Evolutionary conservation across 345 rosid species (phyloP).

Genomic region (Rhizophora apiculata): DNA sequence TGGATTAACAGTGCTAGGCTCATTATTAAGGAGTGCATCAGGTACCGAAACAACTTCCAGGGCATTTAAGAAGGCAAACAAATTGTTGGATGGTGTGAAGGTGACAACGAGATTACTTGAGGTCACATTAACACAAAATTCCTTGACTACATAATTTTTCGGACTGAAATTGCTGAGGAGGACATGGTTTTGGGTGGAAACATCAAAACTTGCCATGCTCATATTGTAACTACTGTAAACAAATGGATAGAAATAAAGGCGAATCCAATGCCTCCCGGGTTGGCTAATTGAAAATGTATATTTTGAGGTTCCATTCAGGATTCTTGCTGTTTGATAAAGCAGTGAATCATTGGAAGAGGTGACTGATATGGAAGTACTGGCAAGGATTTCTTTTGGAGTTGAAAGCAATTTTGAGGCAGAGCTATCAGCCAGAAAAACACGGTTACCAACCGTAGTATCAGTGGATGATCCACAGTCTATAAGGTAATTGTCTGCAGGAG

Average conservation of each 20-base stretch:
- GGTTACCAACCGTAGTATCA: constrained; percentile 46
- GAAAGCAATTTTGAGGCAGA: constrained; percentile 51
- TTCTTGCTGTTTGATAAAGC: constrained; percentile 73
- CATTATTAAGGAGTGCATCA: constrained; percentile 46
- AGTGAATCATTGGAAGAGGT: constrained; percentile 38
- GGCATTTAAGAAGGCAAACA: constrained; percentile 72
- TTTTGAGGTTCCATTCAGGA: constrained; percentile 55
- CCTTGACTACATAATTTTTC: constrained; percentile 45
- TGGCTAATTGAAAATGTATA: constrained; percentile 53
- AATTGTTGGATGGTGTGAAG: constrained; percentile 49
- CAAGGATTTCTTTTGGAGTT: constrained; percentile 41
- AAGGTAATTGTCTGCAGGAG: constrained; percentile 65
- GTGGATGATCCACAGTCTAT: constrained; percentile 75
- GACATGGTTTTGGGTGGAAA: constrained; percentile 48
- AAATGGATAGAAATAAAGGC: constrained; percentile 77
- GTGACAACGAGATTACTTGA: constrained; percentile 50
- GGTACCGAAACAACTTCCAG: constrained; percentile 83
- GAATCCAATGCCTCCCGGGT: constrained; percentile 81
- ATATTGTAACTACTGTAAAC: constrained; percentile 43
- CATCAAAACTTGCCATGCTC: constrained; percentile 56
- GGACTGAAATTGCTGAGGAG: constrained; percentile 51
- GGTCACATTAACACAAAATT: constrained; percentile 57
- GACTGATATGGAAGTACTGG: constrained; percentile 33
- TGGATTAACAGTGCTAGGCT: constrained; percentile 24
- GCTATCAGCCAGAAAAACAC: constrained; percentile 62